Evolutionary conservation across 805 yeast species (phyloP).

Genomic region (Zygotorulaspora chibaensis): DNA sequence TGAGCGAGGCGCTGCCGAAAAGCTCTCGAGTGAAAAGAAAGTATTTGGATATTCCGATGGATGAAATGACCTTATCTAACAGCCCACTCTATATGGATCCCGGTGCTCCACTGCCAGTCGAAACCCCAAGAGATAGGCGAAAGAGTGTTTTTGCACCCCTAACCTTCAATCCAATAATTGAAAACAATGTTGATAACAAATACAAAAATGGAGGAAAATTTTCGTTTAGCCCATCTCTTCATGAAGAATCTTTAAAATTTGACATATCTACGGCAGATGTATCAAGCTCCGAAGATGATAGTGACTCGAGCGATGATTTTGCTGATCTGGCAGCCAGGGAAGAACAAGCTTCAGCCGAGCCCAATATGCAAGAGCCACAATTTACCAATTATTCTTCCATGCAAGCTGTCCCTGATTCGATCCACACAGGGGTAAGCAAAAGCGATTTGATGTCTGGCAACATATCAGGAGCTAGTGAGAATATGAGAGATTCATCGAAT

Average conservation of each 20-base stretch:
- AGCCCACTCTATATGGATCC: slow-evolving; percentile 69
- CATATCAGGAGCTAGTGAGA: slow-evolving; percentile 10
- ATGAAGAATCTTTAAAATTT: slow-evolving; percentile 32
- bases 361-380: slow-evolving; percentile 16
- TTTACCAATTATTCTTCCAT: slow-evolving; percentile 13
- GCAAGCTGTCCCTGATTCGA: slow-evolving; percentile 15
- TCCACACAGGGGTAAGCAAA: slow-evolving; percentile 14
- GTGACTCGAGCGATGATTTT: slow-evolving; percentile 28
- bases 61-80: slow-evolving; percentile 51
- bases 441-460: slow-evolving; percentile 9
- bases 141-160: slow-evolving; percentile 79
- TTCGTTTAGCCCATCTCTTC: slow-evolving; percentile 38
- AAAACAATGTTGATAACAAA: slow-evolving; percentile 73
- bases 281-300: slow-evolving; percentile 33
- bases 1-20: slow-evolving; percentile 7
- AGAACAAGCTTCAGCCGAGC: slow-evolving; percentile 20
- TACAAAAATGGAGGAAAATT: slow-evolving; percentile 89
- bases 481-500: slow-evolving; percentile 20
- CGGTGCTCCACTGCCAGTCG: slow-evolving; percentile 74
- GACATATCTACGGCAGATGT: slow-evolving; percentile 30
- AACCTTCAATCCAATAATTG: slow-evolving; percentile 74
- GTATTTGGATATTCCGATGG: slow-evolving; percentile 50
- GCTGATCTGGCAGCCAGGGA: slow-evolving; percentile 20
- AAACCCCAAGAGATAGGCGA: slow-evolving; percentile 42
- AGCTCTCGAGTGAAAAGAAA: slow-evolving; percentile 23